Evolutionary conservation across 805 yeast genomes (phyloP), one percentile per base, ranked within the genome.

Genomic region (Lachancea nothofagi): DNA sequence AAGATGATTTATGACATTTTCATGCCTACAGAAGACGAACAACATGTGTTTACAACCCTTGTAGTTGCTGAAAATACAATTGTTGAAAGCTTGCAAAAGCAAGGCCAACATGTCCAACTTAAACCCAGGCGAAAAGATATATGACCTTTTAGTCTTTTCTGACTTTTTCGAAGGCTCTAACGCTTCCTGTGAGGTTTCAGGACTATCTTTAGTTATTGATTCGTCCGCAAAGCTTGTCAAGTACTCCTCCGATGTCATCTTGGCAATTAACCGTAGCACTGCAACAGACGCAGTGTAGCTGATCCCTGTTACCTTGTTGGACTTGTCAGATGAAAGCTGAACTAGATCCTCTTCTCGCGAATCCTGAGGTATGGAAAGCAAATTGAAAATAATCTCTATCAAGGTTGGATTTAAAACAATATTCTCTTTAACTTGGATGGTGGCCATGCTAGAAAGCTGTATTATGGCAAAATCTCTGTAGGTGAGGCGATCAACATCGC

Each of bases 401-500:
- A 77, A 59, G 9, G 78, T 71, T 1, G 78, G 71, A 14, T 55
- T 52, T 12, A 57, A 53, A 20, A 53, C 50, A 7, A 34, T 13
- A 36, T 59, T 59, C n/a, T 38, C 45, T 3, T 75, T 59, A 10
- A 70, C 51, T 45, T 69, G 68, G 20, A 59, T 40, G 14, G 55
- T 46, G 5, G 78, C 48, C 25, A 74, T 50, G 18, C 62, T 62
- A 33, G 78, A 70, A 5, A 77, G 54, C 34, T 79, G 83, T 5
- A 71, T 64, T 0, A 81, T 66, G 6, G 78, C 40, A 41, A 80
- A 80, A 57, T 83, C 94, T 45, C 90, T 61, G 40, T 77, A 72
- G 1, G 86, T 77, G 7, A 69, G 50, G 15, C 57, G 57, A n/a
- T 57, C 41, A 65, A 75, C 41, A 46, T 53, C 36, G 56, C 66